Evolutionary conservation across 768 basidiomycete species (phyloP).

Genomic region (Fomitopsis serialis): DNA sequence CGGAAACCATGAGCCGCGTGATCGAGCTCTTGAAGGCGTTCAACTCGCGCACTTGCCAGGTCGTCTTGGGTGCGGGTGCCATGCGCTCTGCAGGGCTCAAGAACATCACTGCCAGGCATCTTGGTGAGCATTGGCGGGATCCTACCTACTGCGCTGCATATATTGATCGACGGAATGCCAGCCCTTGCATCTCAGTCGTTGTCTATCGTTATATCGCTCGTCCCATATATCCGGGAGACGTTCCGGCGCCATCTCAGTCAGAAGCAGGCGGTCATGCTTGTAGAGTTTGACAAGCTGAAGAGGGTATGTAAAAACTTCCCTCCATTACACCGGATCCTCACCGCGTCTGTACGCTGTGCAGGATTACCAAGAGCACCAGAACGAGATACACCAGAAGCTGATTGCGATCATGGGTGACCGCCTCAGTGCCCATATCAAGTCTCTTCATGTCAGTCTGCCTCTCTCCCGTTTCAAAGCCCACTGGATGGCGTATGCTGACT

Average conservation of each 20-base stretch:
- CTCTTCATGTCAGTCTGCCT: constrained; percentile 57
- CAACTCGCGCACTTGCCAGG: constrained; percentile 97
- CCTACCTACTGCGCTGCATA: background rate
- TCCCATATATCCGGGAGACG: constrained; percentile 93
- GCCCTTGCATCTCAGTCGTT: constrained; percentile 95
- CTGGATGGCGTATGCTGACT: background rate
- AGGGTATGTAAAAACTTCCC: constrained; percentile 51
- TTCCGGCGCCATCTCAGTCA: constrained; percentile 90
- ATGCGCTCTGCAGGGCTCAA: constrained; percentile 97
- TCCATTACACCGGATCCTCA: background rate
- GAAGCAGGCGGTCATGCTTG: constrained; percentile 94
- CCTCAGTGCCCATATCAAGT: constrained; percentile 76
- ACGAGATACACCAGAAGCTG: constrained; percentile 96
- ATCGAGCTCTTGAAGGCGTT: constrained; percentile 97
- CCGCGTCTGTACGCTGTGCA: constrained; percentile 24
- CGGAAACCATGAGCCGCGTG: constrained; percentile 90
- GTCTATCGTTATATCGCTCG: constrained; percentile 88
- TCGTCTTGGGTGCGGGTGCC: constrained; percentile 97
- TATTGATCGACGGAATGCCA: constrained; percentile 21
- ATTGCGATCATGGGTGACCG: constrained; percentile 98
- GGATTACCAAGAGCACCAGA: constrained; percentile 99
- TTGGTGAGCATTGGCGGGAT: constrained; percentile 49
- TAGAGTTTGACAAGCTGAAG: constrained; percentile 98
- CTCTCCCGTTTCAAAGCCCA: background rate
- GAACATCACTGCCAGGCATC: constrained; percentile 97